Evolutionary conservation across 1,284 basidiomycete genomes (phyloP), one percentile per base, ranked within the genome.

Genomic region (Pseudozyma sp.): DNA sequence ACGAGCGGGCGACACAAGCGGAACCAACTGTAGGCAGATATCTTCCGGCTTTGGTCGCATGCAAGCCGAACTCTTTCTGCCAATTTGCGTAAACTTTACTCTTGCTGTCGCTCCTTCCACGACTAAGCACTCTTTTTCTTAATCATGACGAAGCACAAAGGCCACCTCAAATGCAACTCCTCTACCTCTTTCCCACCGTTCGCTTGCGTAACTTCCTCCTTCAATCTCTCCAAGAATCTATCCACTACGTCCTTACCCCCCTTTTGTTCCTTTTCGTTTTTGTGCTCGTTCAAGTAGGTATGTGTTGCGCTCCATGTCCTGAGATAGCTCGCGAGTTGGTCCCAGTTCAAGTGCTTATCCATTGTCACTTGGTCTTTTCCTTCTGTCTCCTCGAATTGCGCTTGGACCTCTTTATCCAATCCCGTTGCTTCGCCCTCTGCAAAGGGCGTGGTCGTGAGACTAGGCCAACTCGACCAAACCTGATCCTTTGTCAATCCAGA

Each of bases 251-350:
- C 75, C 16, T 63, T 62, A 1, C 70, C 75, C 0, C 43, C 69
- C 13, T 67, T 45, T 10, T 59, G 16, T 8, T 70, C 72, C 35
- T 85, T 80, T 77, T 93, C 92, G 11, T 88, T 87, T 0, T 92
- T 92, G 76, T 91, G 87, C 8, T 83, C 79, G 70, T 91, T 90
- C 49, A 90, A 88, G 85, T 89, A 94, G 1, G 89, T 90, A 70
- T 93, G 90, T 38, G 93, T 85, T 1, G 92, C 87, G 64, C 91
- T 92, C 85, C 89, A 90, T 0, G 92, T 93, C 45, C 89, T 87
- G 11, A 94, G 85, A 82, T 94, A 95, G 0, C 85, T 88, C 8
- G 91, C 87, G 0, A 94, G 83, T 60, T 89, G 89, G 5, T 87
- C 83, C 90, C 91, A 91, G 0, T 88, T 88, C 87, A 91, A 89